Percentiles rank a stretch among this genome's conserved stretches.
phyloP scores from a whole-genome alignment of 345 rosid species.

The Dipteronia sinensis region DNA sequence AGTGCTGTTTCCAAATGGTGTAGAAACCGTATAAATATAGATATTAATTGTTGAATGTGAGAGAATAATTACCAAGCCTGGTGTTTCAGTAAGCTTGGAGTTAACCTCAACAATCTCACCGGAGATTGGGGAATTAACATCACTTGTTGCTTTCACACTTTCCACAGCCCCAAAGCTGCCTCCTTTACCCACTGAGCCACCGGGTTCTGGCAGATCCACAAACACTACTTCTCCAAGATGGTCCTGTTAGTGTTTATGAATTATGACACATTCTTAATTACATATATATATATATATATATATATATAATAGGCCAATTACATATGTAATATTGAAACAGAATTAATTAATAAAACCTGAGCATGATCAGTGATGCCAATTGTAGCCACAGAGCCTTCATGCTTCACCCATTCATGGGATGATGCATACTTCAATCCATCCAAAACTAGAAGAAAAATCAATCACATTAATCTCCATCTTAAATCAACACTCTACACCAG shows the following conservation, averaged over 20 bases:
- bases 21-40: too few species aligned
- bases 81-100: conserved; percentile 64
- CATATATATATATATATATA: too few species aligned
- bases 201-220: conserved; percentile 78
- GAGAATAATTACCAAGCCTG: conserved; percentile 62
- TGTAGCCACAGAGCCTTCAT: conserved; percentile 81
- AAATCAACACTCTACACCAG: not conserved
- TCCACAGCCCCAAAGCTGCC: conserved; percentile 87
- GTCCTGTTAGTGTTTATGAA: conserved; percentile 40
- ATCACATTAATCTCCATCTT: not conserved
- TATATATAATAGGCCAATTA: too few species aligned
- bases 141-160: conserved; percentile 97
- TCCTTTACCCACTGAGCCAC: conserved; percentile 53
- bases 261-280: too few species aligned
- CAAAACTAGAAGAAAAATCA: conserved; percentile 49
- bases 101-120: conserved; percentile 86
- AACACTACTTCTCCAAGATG: conserved; percentile 97
- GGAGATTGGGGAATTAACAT: conserved; percentile 81
- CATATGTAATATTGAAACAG: not conserved
- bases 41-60: not conserved
- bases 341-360: conserved; percentile 49
- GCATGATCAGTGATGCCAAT: conserved; percentile 96
- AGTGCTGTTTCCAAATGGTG: too few species aligned
- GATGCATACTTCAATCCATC: conserved; percentile 89
- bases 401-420: conserved; percentile 97